phyloP scores from a whole-genome alignment of 331 rosid genomes.

The Pyracantha coccinea region DNA sequence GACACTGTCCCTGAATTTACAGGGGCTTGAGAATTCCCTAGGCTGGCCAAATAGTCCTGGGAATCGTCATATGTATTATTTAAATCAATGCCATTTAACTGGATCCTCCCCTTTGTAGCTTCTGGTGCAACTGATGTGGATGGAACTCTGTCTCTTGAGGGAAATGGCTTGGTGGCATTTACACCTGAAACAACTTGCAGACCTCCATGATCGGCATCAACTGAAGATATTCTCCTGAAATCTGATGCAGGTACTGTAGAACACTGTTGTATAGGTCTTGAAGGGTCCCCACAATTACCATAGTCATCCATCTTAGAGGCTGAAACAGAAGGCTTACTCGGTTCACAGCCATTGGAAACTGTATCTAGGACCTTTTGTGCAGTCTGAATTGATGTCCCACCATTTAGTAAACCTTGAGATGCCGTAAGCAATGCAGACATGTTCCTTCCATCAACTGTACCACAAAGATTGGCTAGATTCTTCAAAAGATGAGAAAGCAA shows the following conservation, averaged over 20 bases:
- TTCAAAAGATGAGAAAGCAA: conserved; percentile 58
- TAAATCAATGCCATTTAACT: conserved; percentile 53
- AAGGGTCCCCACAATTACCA: conserved; percentile 19
- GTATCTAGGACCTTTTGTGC: conserved; percentile 29
- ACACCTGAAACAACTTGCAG: conserved; percentile 23
- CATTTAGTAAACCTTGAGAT: conserved; percentile 40
- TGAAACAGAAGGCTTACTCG: background rate
- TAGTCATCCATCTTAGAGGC: background rate
- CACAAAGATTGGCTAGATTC: conserved; percentile 47
- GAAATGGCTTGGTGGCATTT: conserved; percentile 13
- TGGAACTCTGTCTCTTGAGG: conserved; percentile 40
- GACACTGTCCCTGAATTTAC: conserved; percentile 34
- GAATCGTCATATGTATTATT: conserved; percentile 47
- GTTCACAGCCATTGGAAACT: conserved; percentile 21
- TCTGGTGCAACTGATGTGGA: background rate
- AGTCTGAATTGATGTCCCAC: conserved; percentile 33
- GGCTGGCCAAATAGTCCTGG: conserved; percentile 39
- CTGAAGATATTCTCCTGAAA: conserved; percentile 27
- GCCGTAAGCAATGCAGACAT: conserved; percentile 43
- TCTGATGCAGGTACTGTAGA: conserved; percentile 24
- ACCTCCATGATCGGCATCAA: conserved; percentile 27
- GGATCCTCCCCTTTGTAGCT: conserved; percentile 28
- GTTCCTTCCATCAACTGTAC: conserved; percentile 41
- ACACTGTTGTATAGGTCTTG: conserved; percentile 23
- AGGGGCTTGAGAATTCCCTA: conserved; percentile 27